Percentiles rank a stretch among this genome's conserved stretches.
Evolutionary conservation across 345 rosid genomes (phyloP).

Genomic region (Nasturtium officinale): DNA sequence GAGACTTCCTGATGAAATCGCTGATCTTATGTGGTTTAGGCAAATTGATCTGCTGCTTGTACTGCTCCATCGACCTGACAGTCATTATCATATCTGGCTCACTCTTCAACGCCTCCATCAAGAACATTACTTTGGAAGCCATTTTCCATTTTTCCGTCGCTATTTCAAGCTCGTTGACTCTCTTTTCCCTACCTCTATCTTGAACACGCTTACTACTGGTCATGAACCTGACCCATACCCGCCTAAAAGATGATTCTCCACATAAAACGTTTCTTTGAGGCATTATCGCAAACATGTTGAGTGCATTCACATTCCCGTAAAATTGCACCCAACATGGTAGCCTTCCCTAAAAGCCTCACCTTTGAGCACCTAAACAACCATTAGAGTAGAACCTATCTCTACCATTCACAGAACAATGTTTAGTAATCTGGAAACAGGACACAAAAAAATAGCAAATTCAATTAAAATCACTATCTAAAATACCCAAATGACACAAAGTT

Average conservation of each 20-base stretch:
- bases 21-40: constrained; percentile 71
- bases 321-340: background rate
- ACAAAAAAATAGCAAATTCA: background rate
- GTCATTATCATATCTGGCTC: constrained; percentile 79
- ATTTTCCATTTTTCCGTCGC: constrained; percentile 76
- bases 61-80: constrained; percentile 55
- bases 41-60: constrained; percentile 59
- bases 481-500: background rate
- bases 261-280: constrained; percentile 41
- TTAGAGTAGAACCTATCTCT: background rate
- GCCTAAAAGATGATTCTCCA: constrained; percentile 29
- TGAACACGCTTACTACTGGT: constrained; percentile 75
- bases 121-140: constrained; percentile 56
- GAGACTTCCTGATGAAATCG: constrained; percentile 70
- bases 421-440: background rate
- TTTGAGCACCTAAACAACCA: constrained; percentile 15
- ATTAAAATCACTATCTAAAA: background rate
- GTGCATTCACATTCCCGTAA: constrained; percentile 3
- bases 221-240: constrained; percentile 61
- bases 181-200: constrained; percentile 70
- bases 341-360: constrained; percentile 16
- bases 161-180: constrained; percentile 73
- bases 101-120: constrained; percentile 66
- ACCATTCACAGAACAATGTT: background rate
- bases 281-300: constrained; percentile 50